These are phyloP conservation scores for Calocera viscosa DNA, from an alignment of 768 basidiomycete genomes.

Conservation along the genomic window DNA sequence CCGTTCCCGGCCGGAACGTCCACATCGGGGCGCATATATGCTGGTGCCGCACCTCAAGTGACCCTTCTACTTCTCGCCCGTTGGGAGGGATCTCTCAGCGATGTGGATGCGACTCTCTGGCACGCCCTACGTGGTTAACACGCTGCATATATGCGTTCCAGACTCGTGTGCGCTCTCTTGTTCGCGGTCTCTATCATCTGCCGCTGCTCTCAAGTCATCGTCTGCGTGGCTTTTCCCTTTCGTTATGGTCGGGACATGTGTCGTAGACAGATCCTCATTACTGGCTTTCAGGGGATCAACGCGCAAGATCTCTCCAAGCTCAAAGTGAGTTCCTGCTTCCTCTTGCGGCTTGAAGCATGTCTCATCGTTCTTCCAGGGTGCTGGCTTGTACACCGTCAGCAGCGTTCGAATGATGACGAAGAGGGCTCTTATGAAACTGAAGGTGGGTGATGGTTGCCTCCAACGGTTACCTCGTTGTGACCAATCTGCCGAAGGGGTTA, in stretches of 20 bases:
- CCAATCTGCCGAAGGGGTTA: constrained; percentile 51
- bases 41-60: not conserved
- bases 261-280: too few relatives aligned
- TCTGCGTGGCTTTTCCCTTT: not conserved
- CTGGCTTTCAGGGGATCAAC: constrained; percentile 63
- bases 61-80: not conserved
- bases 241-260: too few relatives aligned
- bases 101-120: too few relatives aligned
- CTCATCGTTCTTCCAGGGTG: constrained; percentile 36
- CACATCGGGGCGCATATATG: constrained; percentile 2
- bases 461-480: not conserved
- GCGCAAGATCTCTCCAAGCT: constrained; percentile 91
- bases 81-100: too few relatives aligned
- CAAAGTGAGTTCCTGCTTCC: constrained; percentile 42
- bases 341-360: constrained; percentile 15
- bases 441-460: constrained; percentile 37
- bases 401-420: constrained; percentile 87
- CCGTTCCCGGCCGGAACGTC: constrained; percentile 14
- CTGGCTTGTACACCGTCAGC: constrained; percentile 71
- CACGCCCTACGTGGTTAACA: too few relatives aligned
- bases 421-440: constrained; percentile 83
- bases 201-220: too few relatives aligned
- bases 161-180: too few relatives aligned
- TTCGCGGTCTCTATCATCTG: too few relatives aligned
- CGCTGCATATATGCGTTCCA: too few relatives aligned